phyloP scores from a whole-genome alignment of 2,329 filamentous ascomycete species.

The Paecilomyces sp. region DNA sequence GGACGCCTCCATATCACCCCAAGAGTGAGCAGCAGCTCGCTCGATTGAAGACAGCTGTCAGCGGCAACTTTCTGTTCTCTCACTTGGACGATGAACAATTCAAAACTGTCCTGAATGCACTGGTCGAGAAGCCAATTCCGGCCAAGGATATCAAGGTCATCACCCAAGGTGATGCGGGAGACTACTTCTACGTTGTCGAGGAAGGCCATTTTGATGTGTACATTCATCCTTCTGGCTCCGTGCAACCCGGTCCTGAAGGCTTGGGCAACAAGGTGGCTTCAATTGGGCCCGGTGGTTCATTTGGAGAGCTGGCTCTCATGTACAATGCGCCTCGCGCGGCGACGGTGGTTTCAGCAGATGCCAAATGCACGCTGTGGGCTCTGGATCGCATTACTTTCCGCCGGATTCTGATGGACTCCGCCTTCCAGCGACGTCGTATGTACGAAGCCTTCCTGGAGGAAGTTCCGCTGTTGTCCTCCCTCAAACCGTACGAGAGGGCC shows the following conservation, averaged over 20 bases:
- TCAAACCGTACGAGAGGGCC: constrained; percentile 87
- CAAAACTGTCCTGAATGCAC: constrained; percentile 74
- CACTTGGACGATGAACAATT: constrained; percentile 93
- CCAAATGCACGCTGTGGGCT: constrained; percentile 79
- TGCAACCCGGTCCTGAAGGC: constrained; percentile 74
- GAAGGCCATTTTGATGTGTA: constrained; percentile 85
- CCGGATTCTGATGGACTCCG: constrained; percentile 95
- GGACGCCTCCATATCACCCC: constrained; percentile 76
- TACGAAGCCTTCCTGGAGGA: constrained; percentile 96
- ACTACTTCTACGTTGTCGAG: constrained; percentile 97
- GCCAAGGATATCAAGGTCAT: constrained; percentile 89
- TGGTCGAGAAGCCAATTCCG: constrained; percentile 92
- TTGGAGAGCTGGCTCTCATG: constrained; percentile 96
- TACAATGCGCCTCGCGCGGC: constrained; percentile 96
- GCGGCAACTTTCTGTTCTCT: constrained; percentile 86
- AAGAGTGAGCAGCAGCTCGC: constrained; percentile 76
- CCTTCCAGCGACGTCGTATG: constrained; percentile 90
- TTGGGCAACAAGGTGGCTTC: constrained; percentile 75
- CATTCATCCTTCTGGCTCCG: constrained; percentile 68
- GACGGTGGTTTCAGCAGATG: constrained; percentile 78
- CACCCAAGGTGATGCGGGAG: constrained; percentile 87
- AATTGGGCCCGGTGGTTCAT: constrained; percentile 83
- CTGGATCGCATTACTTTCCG: constrained; percentile 94
- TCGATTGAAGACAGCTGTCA: constrained; percentile 73
- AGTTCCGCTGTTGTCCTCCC: constrained; percentile 72